A percentile compares a stretch with the other conserved stretches of the same genome.
Conservation (phyloP, 306 rosid genomes). For the Comarum palustre region DNA sequence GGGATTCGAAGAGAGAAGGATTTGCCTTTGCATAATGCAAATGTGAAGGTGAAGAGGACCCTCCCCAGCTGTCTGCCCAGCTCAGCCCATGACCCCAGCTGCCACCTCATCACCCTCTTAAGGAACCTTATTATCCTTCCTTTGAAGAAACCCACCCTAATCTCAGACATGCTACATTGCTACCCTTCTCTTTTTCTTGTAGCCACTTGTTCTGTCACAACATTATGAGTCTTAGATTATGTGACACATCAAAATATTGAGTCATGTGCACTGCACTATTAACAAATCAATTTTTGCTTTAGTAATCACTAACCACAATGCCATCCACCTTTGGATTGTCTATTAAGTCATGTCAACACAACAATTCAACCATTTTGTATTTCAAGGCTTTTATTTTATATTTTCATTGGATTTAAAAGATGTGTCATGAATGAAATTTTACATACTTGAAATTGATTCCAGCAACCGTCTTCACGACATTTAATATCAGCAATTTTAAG, state of each 20-base stretch:
- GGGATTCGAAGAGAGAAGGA: neutral
- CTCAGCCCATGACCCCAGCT: slow-evolving; percentile 20
- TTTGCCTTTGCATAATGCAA: slow-evolving; percentile 1
- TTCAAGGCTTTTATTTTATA: too few species aligned
- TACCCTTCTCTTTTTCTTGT: neutral
- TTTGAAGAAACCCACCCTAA: neutral
- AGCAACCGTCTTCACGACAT: neutral
- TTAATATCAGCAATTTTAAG: too few species aligned
- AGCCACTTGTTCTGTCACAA: neutral
- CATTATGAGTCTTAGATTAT: neutral
- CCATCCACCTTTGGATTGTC: neutral
- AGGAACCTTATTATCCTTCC: neutral
- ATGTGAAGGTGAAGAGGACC: slow-evolving; percentile 20
- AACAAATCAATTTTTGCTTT: neutral
- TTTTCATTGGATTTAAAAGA: too few species aligned
- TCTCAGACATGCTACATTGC: neutral
- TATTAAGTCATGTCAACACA: neutral
- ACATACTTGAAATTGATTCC: too few species aligned
- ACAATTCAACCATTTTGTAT: neutral
- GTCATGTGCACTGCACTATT: neutral
- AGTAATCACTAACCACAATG: neutral
- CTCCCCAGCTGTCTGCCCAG: slow-evolving; percentile 1
- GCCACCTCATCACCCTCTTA: slow-evolving; percentile 23
- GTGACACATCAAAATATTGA: neutral
- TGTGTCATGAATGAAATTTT: too few species aligned